phyloP scores from a whole-genome alignment of 306 rosid species.

The Pyrus communis region DNA sequence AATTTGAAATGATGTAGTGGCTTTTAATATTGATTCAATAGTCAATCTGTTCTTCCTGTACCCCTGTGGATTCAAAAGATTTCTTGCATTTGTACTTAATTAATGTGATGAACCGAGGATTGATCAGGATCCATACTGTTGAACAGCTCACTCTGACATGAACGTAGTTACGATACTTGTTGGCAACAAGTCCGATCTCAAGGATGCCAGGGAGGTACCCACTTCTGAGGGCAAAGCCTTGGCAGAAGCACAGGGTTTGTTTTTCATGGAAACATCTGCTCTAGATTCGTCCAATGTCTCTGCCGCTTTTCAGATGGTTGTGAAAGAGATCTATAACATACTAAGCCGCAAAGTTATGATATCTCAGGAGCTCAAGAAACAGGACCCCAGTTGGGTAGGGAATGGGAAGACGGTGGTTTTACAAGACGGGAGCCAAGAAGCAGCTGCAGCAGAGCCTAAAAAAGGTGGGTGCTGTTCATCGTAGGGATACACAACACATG shows the following conservation, averaged over 20 bases:
- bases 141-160: conserved; percentile 98
- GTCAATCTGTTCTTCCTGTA: background rate
- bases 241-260: conserved; percentile 94
- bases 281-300: conserved; percentile 88
- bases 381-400: conserved; percentile 47
- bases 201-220: conserved; percentile 89
- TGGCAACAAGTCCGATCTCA: conserved; percentile 94
- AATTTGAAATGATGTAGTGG: background rate
- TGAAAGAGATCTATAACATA: conserved; percentile 85
- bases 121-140: conserved; percentile 44
- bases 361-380: conserved; percentile 73
- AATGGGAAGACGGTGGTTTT: conserved; percentile 75
- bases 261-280: conserved; percentile 95
- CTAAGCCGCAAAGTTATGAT: conserved; percentile 89
- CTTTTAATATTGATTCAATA: background rate
- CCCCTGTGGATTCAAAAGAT: background rate
- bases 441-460: conserved; percentile 34
- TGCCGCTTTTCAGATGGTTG: conserved; percentile 87
- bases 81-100: conserved; percentile 13
- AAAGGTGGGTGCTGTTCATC: conserved; percentile 77
- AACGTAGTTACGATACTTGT: conserved; percentile 90
- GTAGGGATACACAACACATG: conserved; percentile 14
- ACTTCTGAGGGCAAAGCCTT: conserved; percentile 81
- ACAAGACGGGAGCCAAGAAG: conserved; percentile 41
- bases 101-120: conserved; percentile 28